These are phyloP conservation scores for Penicillium lividum DNA, from an alignment of 495 filamentous ascomycete genomes.

Conservation along the genomic window DNA sequence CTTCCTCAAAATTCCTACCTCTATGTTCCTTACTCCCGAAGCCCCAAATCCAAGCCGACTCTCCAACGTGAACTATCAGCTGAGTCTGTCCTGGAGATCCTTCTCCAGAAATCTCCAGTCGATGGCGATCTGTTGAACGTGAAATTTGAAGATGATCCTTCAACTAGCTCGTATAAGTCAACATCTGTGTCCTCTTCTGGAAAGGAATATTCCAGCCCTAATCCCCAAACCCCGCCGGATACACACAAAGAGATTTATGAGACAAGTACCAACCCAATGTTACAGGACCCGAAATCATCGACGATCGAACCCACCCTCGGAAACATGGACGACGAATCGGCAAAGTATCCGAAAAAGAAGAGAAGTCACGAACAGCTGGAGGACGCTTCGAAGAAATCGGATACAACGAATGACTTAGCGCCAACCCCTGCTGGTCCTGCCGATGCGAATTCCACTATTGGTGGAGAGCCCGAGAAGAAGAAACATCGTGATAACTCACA, in stretches of 20 bases:
- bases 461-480: constrained; percentile 49
- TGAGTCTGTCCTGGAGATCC: not conserved
- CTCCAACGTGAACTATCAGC: not conserved
- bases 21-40: too few species aligned
- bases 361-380: constrained; percentile 55
- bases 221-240: not conserved
- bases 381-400: constrained; percentile 30
- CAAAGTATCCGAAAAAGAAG: constrained; percentile 46
- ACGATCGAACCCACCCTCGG: not conserved
- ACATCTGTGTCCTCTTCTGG: too few species aligned
- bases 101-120: not conserved
- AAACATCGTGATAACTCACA: constrained; percentile 46
- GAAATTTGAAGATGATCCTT: too few species aligned
- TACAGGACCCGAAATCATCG: constrained; percentile 13
- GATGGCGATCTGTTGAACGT: not conserved
- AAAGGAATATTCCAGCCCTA: not conserved
- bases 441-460: constrained; percentile 16
- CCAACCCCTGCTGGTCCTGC: not conserved
- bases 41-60: not conserved
- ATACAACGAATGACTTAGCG: constrained; percentile 4
- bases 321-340: constrained; percentile 18
- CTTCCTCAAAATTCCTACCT: too few species aligned
- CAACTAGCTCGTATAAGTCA: too few species aligned
- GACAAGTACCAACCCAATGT: constrained; percentile 9
- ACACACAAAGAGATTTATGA: not conserved